Base-by-base conservation (phyloP, 495 filamentous ascomycete species). In the Daldinia caldariorum region DNA sequence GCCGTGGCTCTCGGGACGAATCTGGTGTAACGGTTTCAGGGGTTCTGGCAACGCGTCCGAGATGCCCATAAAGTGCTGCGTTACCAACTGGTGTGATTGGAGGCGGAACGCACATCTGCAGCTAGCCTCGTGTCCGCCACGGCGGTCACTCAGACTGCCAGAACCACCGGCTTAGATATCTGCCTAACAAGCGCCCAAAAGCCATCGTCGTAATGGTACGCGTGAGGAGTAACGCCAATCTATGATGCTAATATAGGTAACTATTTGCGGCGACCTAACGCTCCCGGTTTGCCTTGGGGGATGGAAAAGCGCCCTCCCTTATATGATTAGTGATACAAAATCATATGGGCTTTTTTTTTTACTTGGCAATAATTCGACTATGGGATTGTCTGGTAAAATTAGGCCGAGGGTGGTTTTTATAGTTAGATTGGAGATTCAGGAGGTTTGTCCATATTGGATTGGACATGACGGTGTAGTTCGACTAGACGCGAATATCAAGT, bases 1-100 rank as follows among this genome's bases (percentile, higher is more conserved):
- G 53, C 69, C 55, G 53, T 72, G 69, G 69, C 55, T 61, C 54
- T 68, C 69, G 64, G 69, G 64, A 58, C 62, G 61, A 70, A 72
- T 68, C 69, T 72, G 31, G 69, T 72, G 64, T 51, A 32, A 68
- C 69, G 29, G 64, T 67, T 72, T 67, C 64, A 68, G 43, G 45
- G 63, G 47, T 16, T 16, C 26, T 26, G 26, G 37, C 16, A 39
- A 50, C 34, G 59, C 41, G 22, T 45, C n/a, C 51, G 50, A 58
- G 59, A 37, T 18, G 20, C 34, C 58, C 39, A 63, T 35, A 39
- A 22, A 50, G 26, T 3, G 26, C 26, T 26, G 61, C 47, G 43
- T 34, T 31, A 61, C 60, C 22, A 8, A 8, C 39, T 57, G 64
- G 64, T 61, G 64, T 10, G 39, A 64, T 58, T 47, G 39, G 16